Conservation (phyloP, 345 rosid species). For the Hypericum androsaemum region DNA sequence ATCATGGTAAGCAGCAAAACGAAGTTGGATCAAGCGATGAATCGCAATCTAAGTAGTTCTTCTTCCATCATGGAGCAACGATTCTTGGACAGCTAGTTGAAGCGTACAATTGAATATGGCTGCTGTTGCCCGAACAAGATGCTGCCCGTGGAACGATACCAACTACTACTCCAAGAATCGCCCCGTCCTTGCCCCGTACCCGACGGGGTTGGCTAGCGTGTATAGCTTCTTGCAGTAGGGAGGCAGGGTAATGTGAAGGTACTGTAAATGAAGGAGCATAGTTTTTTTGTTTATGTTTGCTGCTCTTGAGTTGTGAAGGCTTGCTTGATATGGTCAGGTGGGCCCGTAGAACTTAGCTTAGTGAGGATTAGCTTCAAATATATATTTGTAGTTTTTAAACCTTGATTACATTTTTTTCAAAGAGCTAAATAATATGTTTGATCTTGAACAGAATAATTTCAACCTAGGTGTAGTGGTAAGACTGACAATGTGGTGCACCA, state of each 20-base stretch:
- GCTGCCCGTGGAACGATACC: too few species aligned
- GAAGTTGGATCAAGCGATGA: conserved; percentile 42
- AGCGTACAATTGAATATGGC: conserved; percentile 28
- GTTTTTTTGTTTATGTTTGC: not conserved
- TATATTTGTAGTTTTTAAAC: too few species aligned
- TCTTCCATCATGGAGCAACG: conserved; percentile 10
- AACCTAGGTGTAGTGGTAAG: too few species aligned
- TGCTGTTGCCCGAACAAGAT: conserved; percentile 20
- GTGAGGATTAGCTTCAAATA: too few species aligned
- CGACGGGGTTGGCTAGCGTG: conserved; percentile 3
- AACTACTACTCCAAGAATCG: not conserved
- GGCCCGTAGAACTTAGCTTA: too few species aligned
- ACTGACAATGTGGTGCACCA: too few species aligned
- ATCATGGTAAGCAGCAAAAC: conserved; percentile 31
- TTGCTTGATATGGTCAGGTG: too few species aligned
- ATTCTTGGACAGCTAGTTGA: too few species aligned
- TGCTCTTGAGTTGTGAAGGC: too few species aligned
- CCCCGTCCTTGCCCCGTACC: conserved; percentile 3
- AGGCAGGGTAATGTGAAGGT: conserved; percentile 6
- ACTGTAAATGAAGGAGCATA: conserved; percentile 11
- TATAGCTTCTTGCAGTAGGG: conserved; percentile 18
- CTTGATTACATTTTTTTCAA: too few species aligned
- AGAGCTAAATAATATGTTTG: too few species aligned
- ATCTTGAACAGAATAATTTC: too few species aligned
- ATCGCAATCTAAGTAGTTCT: conserved; percentile 41